Evolutionary conservation across 2,329 filamentous ascomycete species (phyloP), one percentile per base, ranked within the genome.

Genomic region (Microthyrium microscopicum): DNA sequence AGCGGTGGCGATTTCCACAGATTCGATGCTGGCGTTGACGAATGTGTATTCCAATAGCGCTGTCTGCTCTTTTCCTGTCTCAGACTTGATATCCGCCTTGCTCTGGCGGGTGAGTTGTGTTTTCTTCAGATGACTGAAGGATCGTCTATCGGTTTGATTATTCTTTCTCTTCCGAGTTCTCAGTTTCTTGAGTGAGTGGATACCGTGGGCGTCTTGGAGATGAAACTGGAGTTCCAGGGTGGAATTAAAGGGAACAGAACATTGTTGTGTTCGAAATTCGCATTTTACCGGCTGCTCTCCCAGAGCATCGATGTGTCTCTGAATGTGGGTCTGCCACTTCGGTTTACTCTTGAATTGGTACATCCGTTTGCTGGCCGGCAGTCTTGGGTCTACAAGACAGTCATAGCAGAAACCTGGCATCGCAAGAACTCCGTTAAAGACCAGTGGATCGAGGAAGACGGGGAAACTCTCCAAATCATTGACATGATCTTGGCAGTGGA

Each of bases 11-110:
- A 29, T 29, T 29, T 29, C 26, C 35, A 39, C 21, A 39, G 37
- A 37, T 34, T 37, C 25, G 21, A 39, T 39, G 26, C 22, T 39
- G 17, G 37, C 24, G 35, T 39, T 39, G 35, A 39, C 26, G 31
- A 39, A 39, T 20, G 31, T 34, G 20, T 39, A 37, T 26, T 39
- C 37, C 27, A 31, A 21, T 31, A 31, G 19, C 15, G 19, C 15
- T 21, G 15, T 31, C 29, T 31, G 29, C 29, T 20, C 19, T 21
- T 31, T 31, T 21, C 29, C 19, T 21, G 19, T 18, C 29, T 31
- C 19, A 18, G 15, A 18, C 19, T 31, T 31, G 15, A 31, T 20
- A 31, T 18, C 29, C 19, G 29, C 29, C 15, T 21, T 21, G 29
- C 29, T 15, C 16, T 26, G 16, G 31, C 21, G 16, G 26, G 26